Evolutionary conservation across 306 rosid species (phyloP).

Genomic region (Astragalus glycyphyllos): DNA sequence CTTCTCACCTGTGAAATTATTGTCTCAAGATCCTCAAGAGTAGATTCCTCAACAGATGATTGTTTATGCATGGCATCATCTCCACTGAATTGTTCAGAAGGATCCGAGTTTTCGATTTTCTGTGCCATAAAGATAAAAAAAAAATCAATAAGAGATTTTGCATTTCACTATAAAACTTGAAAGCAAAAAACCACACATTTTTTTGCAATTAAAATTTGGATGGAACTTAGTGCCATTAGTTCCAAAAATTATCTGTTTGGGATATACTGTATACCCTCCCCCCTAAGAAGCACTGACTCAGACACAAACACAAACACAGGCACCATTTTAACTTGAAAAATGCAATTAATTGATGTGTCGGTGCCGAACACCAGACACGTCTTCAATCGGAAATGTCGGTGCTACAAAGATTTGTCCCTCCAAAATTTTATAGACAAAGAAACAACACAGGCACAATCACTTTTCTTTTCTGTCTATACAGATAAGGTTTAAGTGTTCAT

Average conservation of each 20-base stretch:
- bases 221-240: slow-evolving; percentile 4
- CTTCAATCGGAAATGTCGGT: no score
- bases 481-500: background rate
- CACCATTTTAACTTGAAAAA: no score
- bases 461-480: slow-evolving; percentile 2
- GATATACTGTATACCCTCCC: no score
- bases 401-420: no score
- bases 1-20: slow-evolving; percentile 61
- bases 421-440: no score
- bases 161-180: slow-evolving; percentile 22
- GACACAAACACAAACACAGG: no score
- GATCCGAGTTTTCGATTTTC: slow-evolving; percentile 28
- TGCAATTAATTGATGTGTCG: no score
- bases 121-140: slow-evolving; percentile 37
- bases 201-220: slow-evolving; percentile 3
- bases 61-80: slow-evolving; percentile 43
- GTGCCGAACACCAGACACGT: no score
- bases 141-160: background rate
- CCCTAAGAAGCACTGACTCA: no score
- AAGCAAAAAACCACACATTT: slow-evolving; percentile 5
- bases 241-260: no score
- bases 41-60: slow-evolving; percentile 62
- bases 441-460: no score
- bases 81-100: slow-evolving; percentile 45
- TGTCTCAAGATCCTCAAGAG: slow-evolving; percentile 63